Evolutionary conservation across 306 rosid genomes (phyloP).

Genomic region (Abrus precatorius): DNA sequence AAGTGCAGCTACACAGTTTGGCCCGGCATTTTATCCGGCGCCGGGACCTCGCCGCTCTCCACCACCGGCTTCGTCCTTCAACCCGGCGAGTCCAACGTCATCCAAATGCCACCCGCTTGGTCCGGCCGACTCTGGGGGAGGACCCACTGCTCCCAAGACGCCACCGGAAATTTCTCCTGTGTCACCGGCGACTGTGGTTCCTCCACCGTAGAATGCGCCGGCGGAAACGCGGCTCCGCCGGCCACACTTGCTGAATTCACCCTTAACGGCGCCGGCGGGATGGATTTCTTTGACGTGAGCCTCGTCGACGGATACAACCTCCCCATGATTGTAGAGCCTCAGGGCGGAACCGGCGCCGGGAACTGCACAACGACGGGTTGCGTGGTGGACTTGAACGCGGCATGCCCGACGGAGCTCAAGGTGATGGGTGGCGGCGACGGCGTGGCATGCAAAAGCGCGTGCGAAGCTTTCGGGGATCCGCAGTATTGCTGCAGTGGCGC

Average conservation of each 20-base stretch:
- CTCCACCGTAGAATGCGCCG: slow-evolving; percentile 65
- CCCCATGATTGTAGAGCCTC: slow-evolving; percentile 66
- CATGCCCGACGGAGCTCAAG: slow-evolving; percentile 76
- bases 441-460: slow-evolving; percentile 94
- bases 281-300: slow-evolving; percentile 92
- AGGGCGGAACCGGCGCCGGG: slow-evolving; percentile 61
- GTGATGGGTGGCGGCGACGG: slow-evolving; percentile 48
- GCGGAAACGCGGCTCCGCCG: slow-evolving; percentile 67
- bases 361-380: slow-evolving; percentile 85
- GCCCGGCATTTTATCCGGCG: slow-evolving; percentile 82
- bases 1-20: slow-evolving; percentile 77
- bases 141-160: slow-evolving; percentile 65
- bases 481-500: slow-evolving; percentile 87
- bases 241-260: slow-evolving; percentile 84
- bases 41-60: slow-evolving; percentile 72
- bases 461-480: slow-evolving; percentile 86
- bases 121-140: slow-evolving; percentile 95
- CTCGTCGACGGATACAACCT: slow-evolving; percentile 94
- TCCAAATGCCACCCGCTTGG: slow-evolving; percentile 69
- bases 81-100: slow-evolving; percentile 58
- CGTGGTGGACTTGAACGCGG: slow-evolving; percentile 64
- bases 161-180: slow-evolving; percentile 72
- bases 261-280: slow-evolving; percentile 70
- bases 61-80: slow-evolving; percentile 75
- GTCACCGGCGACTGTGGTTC: slow-evolving; percentile 86